phyloP scores from a whole-genome alignment of 2,329 filamentous ascomycete genomes.

The Colletotrichum truncatum region DNA sequence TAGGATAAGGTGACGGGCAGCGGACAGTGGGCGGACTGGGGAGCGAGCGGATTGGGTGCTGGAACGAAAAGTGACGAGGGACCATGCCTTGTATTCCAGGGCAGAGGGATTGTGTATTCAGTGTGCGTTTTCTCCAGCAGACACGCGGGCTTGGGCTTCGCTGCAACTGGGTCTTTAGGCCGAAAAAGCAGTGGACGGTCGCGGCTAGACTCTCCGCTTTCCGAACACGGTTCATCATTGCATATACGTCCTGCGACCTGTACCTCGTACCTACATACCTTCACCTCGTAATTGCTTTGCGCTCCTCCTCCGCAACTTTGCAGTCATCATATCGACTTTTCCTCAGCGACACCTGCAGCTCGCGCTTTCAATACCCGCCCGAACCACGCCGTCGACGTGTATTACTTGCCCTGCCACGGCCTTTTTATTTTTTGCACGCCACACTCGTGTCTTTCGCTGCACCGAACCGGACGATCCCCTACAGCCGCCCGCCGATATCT shows the following conservation, averaged over 20 bases:
- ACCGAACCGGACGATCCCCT: conserved; percentile 5
- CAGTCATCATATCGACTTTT: conserved; percentile 8
- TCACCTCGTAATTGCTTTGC: conserved; percentile 19
- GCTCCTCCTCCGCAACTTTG: conserved; percentile 5
- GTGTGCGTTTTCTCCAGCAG: not conserved
- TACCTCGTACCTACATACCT: conserved; percentile 12
- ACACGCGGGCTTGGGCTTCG: conserved; percentile 15
- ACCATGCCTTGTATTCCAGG: not conserved
- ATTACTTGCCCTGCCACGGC: not conserved
- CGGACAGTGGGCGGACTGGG: conserved; percentile 16
- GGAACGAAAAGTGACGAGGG: not conserved
- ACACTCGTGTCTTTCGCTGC: not conserved
- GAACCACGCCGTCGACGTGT: not conserved
- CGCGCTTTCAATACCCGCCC: conserved; percentile 11
- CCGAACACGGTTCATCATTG: conserved; percentile 27
- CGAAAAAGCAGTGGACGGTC: conserved; percentile 1
- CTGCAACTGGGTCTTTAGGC: conserved; percentile 24
- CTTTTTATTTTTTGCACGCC: conserved; percentile 1
- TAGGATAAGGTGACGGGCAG: conserved; percentile 29
- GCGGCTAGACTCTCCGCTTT: conserved; percentile 6
- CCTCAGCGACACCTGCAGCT: conserved; percentile 6
- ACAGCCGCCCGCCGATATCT: not conserved
- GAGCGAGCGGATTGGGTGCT: not conserved
- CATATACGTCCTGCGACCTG: conserved; percentile 8
- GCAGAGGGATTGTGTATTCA: not conserved